Base-by-base conservation (phyloP, 805 yeast species). In the Tetrapisispora pingtungensis region DNA sequence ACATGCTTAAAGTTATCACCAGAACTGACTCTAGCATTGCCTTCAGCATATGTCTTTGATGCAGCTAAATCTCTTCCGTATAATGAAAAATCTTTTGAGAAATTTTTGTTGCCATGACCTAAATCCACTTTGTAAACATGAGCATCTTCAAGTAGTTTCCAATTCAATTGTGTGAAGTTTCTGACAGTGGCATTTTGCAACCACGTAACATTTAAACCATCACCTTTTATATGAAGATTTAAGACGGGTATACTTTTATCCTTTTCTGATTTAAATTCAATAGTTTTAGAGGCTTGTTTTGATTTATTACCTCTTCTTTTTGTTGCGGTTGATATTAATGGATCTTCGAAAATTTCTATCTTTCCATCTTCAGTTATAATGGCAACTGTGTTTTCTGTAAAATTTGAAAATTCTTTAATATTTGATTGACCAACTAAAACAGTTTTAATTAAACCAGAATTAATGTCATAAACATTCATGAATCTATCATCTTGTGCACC, bases 401-500 rank as follows among this genome's bases (percentile, higher is more conserved):
- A 48, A 46, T 69, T 62, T 0, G 74, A 59, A 8, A 83, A 57
- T 7, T 66, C 62, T 1, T 59, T 46, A 13, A 85, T 77, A 41
- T 83, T 75, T 14, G 86, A 70, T 49, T 81, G 83, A 3, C 89
- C 71, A 14, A 84, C 88, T 45, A 86, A 73, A 3, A 88, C 84
- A 2, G 80, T 69, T 44, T 59, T 61, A 3, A 76, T 57, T 26
- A 64, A 57, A n/a, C 68, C 58, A 3, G 59, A 44, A 3, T 47
- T 38, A 39, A 67, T 63, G 28, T 69, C 64, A 57, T 82, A 80
- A 32, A 84, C 67, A 59, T 86, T 86, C 51, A 88, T 72, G 60
- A 85, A 87, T 52, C 97, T 74, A 61, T 89, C 97, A 48, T 80
- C 81, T 31, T 69, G 68, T 1, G 96, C 94, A 42, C 82, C 74